Base-by-base conservation (phyloP, 768 basidiomycete species). In the Sistotremastrum niveocremeum region DNA sequence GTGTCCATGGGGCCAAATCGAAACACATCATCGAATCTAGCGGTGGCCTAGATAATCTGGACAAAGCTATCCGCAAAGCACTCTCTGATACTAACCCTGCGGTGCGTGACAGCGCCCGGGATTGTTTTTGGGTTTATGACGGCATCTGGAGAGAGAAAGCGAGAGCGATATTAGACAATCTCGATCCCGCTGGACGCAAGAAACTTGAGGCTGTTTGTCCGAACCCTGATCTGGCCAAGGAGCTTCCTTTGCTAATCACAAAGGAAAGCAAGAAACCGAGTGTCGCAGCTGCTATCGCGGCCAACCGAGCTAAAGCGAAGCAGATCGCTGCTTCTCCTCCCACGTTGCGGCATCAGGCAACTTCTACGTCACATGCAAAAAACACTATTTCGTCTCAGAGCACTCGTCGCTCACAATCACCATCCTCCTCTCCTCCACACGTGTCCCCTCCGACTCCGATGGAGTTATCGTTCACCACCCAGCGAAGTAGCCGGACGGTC, bases 141-240 rank as follows among this genome's bases (percentile, higher is more conserved):
- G 61, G 64, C 3, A 62, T 87, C 2, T 97, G 90, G 89, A 70
- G 72, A 35, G 79, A 81, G 37, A 69, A 73, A 46, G 89, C 77
- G n/a, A 59, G 59, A 7, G 54, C 61, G 8, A 74, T 97, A 44
- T 54, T 90, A 48, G 75, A 78, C 44, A 58, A 66, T 1, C 64
- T 98, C 49, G 91, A 95, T 57, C 50, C 70, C 1, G 63, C 63
- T 9, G 79, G 77, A 11, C 72, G 78, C 50, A 94, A 86, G 62
- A 83, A 89, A 61, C 64, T 98, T 33, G 89, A 95, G 58, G 93
- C 84, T 63, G 77, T 67, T 2, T 87, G 88, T 52, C 87, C 89
- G 1, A 67, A 75, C 54, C 74, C 75, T 4, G 65, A 67, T 37
- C 64, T 63, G 8, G 51, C 57, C 29, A 57, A 56, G 35, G 54